Conservation (phyloP, 257 asterid species). For the Plantago ovata region DNA sequence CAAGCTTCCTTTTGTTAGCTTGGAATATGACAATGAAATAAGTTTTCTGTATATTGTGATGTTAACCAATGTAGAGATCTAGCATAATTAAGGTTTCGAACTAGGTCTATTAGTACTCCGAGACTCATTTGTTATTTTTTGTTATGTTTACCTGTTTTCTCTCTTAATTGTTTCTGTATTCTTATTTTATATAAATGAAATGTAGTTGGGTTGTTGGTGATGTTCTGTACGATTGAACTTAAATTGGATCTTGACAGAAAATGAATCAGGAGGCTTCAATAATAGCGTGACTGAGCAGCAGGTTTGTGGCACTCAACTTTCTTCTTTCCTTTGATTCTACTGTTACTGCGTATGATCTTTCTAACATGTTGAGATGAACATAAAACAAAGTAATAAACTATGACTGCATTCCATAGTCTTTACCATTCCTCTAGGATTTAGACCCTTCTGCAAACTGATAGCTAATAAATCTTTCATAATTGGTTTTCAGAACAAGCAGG, state of each 20-base stretch:
- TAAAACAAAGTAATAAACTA: no score
- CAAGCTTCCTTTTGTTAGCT: no score
- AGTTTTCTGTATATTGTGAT: no score
- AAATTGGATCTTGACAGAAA: conserved; percentile 51
- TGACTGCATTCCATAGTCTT: no score
- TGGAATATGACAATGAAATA: no score
- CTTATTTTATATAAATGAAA: conserved; percentile 8
- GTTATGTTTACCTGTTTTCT: not conserved
- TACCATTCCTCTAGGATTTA: no score
- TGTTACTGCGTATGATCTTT: conserved; percentile 2
- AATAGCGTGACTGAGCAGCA: conserved; percentile 94
- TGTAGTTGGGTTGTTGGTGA: conserved; percentile 19
- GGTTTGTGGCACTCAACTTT: conserved; percentile 46
- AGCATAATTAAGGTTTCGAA: no score
- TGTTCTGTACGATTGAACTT: conserved; percentile 19
- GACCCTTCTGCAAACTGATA: conserved; percentile 16
- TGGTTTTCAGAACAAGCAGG: not conserved
- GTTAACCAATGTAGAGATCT: no score
- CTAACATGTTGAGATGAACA: not conserved
- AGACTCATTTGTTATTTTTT: not conserved
- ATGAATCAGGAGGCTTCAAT: conserved; percentile 95
- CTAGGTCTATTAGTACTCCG: no score
- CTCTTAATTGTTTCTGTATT: not conserved
- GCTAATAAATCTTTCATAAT: conserved; percentile 1
- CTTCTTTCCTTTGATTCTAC: conserved; percentile 12